Percentiles rank a stretch among this genome's conserved stretches.
phyloP scores from a whole-genome alignment of 768 basidiomycete species.

The Rhodosporidiobolus sp. region DNA sequence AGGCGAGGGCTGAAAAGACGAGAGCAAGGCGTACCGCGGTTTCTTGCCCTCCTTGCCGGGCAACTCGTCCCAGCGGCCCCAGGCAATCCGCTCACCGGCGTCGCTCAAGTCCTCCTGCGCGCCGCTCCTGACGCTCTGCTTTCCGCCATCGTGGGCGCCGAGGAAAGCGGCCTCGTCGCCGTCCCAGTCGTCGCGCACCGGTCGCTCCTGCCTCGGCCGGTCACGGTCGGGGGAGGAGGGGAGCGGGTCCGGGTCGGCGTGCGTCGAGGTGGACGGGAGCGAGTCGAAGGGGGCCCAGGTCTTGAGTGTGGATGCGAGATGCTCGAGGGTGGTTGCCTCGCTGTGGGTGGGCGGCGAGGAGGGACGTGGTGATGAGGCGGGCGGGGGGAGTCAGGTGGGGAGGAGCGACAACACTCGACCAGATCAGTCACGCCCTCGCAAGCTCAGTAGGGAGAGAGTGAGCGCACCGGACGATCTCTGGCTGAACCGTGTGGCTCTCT shows the following conservation, averaged over 20 bases:
- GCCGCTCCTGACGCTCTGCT: too few relatives aligned
- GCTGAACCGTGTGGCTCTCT: not conserved
- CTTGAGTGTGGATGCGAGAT: not conserved
- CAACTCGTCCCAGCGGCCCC: constrained; percentile 23
- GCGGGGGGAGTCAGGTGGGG: not conserved
- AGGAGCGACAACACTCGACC: too few relatives aligned
- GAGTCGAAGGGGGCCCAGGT: constrained; percentile 2
- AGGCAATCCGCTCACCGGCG: constrained; percentile 4
- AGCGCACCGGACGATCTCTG: constrained; percentile 6
- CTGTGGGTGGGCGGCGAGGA: too few relatives aligned
- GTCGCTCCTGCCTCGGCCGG: too few relatives aligned
- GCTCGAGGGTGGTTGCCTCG: not conserved
- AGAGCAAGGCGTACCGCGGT: not conserved
- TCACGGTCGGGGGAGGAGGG: too few relatives aligned
- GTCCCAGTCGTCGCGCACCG: too few relatives aligned
- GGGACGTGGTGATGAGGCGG: not conserved
- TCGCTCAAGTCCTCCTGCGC: not conserved
- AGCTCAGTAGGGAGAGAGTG: not conserved
- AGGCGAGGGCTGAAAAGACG: not conserved
- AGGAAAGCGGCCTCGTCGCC: too few relatives aligned
- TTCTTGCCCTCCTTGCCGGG: not conserved
- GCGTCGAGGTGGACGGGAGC: not conserved
- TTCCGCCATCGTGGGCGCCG: too few relatives aligned
- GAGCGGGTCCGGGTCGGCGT: too few relatives aligned
- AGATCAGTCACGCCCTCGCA: not conserved